Evolutionary conservation across 2,329 filamentous ascomycete genomes (phyloP).

Genomic region (Lizonia empirigonia): DNA sequence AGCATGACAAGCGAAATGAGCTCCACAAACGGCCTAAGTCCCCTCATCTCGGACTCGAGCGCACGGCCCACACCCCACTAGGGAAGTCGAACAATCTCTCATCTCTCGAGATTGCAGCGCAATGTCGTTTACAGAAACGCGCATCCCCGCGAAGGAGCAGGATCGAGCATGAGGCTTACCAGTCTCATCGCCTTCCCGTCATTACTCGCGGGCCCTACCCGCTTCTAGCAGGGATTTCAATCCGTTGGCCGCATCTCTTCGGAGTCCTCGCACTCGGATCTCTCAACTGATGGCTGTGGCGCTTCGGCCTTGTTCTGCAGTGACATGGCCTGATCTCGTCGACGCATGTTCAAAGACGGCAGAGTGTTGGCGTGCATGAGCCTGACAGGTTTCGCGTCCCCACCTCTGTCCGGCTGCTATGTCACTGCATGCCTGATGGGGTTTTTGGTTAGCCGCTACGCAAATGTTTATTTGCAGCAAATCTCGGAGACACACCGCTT

Average conservation of each 20-base stretch:
- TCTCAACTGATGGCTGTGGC: conserved; percentile 21
- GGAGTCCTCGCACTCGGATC: conserved; percentile 12
- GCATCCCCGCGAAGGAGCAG: background rate
- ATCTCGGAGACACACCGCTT: background rate
- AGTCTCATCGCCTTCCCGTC: conserved; percentile 20
- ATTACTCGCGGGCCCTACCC: conserved; percentile 22
- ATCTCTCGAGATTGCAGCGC: conserved; percentile 44
- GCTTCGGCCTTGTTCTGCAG: conserved; percentile 24
- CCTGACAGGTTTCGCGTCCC: conserved; percentile 20
- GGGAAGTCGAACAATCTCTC: conserved; percentile 29
- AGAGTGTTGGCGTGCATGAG: conserved; percentile 20
- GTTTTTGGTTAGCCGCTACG: conserved; percentile 12
- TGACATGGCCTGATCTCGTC: conserved; percentile 20
- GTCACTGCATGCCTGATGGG: conserved; percentile 10
- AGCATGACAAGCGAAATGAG: conserved; percentile 48
- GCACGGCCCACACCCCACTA: conserved; percentile 39
- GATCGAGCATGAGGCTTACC: conserved; percentile 11
- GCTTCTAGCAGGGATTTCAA: conserved; percentile 20
- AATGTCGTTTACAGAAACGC: conserved; percentile 30
- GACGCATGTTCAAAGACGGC: conserved; percentile 31
- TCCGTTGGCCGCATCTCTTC: conserved; percentile 25
- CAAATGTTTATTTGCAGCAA: background rate
- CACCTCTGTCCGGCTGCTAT: conserved; percentile 24
- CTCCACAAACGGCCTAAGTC: conserved; percentile 38
- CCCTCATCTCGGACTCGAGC: conserved; percentile 35